Percentiles rank a stretch among this genome's conserved stretches.
These are phyloP conservation scores for Epichloe elymi DNA, from an alignment of 2,329 filamentous ascomycete species.

Conservation along the genomic window DNA sequence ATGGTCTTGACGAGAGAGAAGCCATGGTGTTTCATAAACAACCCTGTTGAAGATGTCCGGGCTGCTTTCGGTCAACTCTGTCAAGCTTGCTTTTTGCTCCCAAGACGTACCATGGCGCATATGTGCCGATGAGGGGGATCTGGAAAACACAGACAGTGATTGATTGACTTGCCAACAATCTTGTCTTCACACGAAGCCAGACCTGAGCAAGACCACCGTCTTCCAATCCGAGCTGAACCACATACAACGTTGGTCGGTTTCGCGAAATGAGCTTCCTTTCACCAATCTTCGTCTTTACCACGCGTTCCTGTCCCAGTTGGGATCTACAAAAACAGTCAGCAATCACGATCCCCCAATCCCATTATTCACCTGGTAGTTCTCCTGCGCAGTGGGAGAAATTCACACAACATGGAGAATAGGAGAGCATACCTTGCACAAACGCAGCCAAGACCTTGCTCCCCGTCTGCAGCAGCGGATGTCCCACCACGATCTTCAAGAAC, in stretches of 20 bases:
- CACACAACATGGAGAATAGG: neutral
- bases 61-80: too few relatives aligned
- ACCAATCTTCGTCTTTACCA: constrained; percentile 42
- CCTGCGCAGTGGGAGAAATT: neutral
- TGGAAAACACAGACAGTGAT: neutral
- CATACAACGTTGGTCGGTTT: neutral
- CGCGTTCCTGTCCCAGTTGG: constrained; percentile 82
- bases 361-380: too few relatives aligned
- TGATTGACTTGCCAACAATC: neutral
- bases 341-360: neutral
- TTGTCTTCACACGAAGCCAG: too few relatives aligned
- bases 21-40: constrained; percentile 5
- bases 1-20: neutral
- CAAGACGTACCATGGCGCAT: too few relatives aligned
- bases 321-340: constrained; percentile 36
- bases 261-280: too few relatives aligned
- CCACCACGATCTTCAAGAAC: constrained; percentile 94
- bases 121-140: too few relatives aligned
- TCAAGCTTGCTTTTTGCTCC: too few relatives aligned
- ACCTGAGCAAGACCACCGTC: neutral
- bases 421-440: constrained; percentile 74
- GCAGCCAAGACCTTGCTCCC: constrained; percentile 92
- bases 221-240: neutral
- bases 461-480: constrained; percentile 90
- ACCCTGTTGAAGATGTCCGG: constrained; percentile 14